Evolutionary conservation across 176 grass and related monocot genomes (phyloP), one percentile per base, ranked within the genome.

Genomic region (Pontederia crassipes): DNA sequence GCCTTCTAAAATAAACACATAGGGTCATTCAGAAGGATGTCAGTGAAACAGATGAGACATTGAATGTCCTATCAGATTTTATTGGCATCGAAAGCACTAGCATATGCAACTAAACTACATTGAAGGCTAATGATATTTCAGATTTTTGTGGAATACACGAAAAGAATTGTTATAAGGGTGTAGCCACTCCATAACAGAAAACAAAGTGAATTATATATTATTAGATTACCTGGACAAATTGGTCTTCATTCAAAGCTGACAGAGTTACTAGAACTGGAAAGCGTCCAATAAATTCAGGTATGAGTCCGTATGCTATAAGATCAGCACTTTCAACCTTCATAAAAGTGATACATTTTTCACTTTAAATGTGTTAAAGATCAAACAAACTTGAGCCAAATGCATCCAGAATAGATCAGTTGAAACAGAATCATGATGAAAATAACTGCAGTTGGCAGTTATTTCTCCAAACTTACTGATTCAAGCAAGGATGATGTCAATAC

Each of bases 231-330:
- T 92, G 87, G 80, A 98, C 82, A 65, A 98, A 87, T 29, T 98
- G 93, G 72, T 83, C 87, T 86, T 92, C 93, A 59, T 98, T 70
- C 49, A 98, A 70, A 69, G 84, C 79, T 70, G 85, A 72, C 71
- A 98, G 78, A 81, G 71, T 88, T 68, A 92, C 84, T 74, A 98
- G 28, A 77, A 98, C 77, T 50, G 93, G 87, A 70, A 98, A 83
- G 26, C 93, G 87, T 60, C 93, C 93, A 74, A 83, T 83, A 49
- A 98, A 98, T 83, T 98, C 87, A 18, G 93, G 93, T 72, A 98
- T 97, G 67, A 98, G 74, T 58, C 93, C 93, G 52, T 81, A 98
- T 54, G 79, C 75, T 62, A 82, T 76, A 75, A 98, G 82, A 81
- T 98, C 93, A 13, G 76, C 74, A 68, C 93, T 92, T 79, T 98